phyloP scores from a whole-genome alignment of 2,329 filamentous ascomycete species.

The Septoria linicola region DNA sequence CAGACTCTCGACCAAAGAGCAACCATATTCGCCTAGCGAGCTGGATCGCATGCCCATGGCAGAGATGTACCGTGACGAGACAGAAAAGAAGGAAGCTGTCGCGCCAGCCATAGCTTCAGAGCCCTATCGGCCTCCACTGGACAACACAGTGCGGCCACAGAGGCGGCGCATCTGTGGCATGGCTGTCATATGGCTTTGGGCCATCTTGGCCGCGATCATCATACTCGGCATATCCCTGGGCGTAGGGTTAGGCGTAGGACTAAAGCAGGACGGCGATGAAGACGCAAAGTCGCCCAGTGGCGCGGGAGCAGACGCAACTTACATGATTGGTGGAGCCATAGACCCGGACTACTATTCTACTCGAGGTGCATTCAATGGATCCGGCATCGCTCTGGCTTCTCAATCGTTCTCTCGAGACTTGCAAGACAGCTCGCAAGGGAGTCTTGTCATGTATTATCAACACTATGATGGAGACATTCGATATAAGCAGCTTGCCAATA shows the following conservation, averaged over 20 bases:
- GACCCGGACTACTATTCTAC: conserved; percentile 42
- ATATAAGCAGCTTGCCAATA: conserved; percentile 40
- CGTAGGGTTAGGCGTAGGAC: conserved; percentile 40
- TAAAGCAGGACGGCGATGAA: conserved; percentile 30
- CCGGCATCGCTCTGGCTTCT: conserved; percentile 47
- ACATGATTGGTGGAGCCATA: conserved; percentile 43
- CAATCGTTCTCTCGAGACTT: conserved; percentile 41
- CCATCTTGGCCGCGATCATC: conserved; percentile 28
- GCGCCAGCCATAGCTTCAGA: conserved; percentile 19
- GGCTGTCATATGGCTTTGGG: conserved; percentile 22
- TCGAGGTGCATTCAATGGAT: conserved; percentile 49
- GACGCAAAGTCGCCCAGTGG: not conserved
- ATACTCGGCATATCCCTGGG: conserved; percentile 38
- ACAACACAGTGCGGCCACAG: conserved; percentile 11
- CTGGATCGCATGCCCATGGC: conserved; percentile 30
- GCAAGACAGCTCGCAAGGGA: conserved; percentile 37
- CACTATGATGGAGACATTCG: conserved; percentile 46
- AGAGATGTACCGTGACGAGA: conserved; percentile 29
- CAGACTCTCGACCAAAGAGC: conserved; percentile 28
- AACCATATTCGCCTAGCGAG: conserved; percentile 28
- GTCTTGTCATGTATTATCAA: conserved; percentile 48
- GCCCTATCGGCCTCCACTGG: conserved; percentile 14
- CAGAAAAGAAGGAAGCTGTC: conserved; percentile 35
- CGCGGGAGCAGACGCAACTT: conserved; percentile 17
- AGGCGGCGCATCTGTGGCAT: conserved; percentile 28